Evolutionary conservation across 192 early-diverging fungal species (phyloP), one percentile per base, ranked within the genome.

Genomic region (Coemansia asiatica): DNA sequence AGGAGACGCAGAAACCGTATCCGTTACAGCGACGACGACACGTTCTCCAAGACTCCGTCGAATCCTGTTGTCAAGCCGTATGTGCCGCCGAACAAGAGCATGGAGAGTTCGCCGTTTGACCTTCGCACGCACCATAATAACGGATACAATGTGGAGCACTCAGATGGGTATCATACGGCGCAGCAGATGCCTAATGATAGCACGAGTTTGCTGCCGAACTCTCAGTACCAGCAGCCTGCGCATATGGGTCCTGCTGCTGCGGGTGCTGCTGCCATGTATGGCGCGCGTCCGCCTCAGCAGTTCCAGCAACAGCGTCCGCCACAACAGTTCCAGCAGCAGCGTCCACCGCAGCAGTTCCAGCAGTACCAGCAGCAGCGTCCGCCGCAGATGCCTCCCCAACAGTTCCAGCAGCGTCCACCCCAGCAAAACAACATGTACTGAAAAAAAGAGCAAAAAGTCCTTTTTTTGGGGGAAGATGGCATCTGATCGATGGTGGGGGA

Each of bases 21-120:
- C 51, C 58, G 53, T 33, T 67, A 75, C 67, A 56, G 56, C 26
- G 63, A 67, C 27, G 78, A 81, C 23, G 69, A 75, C 40, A 57
- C 75, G 22, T 75, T 75, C 49, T 44, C 63, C 40, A 73, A 70
- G 71, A 46, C 59, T 29, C 47, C 55, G 23, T 18, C 28, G 10
- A 29, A 36, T n/a, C 31, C 27, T 13, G 31, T 25, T 19, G 10
- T 28, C 40, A 60, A 67, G 66, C 62, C 50, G 49, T 66, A 60
- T 46, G 58, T 50, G 47, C 64, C 64, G 47, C 63, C 50, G 25
- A 68, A 56, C 63, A n/a, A 55, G 12, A 12, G 3, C 13, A 7
- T 22, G 13, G 59, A 40, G 38, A 68, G 65, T 13, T 44, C 40
- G 63, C 69, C 66, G 54, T 78, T 78, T 29, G 53, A 63, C 23